phyloP scores from a whole-genome alignment of 306 rosid genomes.

The Ormosia semicastrata region DNA sequence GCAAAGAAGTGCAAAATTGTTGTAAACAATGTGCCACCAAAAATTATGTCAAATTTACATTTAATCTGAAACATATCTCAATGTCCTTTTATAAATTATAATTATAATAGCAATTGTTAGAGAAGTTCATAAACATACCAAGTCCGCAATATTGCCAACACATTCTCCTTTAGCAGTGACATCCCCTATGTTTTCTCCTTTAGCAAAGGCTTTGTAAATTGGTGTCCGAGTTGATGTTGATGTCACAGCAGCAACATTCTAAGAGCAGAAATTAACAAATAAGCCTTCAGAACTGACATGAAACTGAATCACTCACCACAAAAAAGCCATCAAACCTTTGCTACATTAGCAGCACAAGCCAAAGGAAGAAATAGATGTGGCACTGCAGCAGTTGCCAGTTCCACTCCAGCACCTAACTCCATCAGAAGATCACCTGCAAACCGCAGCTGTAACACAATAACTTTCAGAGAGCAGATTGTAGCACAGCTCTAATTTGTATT shows the following conservation, averaged over 20 bases:
- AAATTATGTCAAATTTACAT: constrained; percentile 2
- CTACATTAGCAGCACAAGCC: constrained; percentile 99
- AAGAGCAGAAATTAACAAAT: constrained; percentile 31
- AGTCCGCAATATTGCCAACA: constrained; percentile 93
- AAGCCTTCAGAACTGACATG: constrained; percentile 24
- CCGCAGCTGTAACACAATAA: constrained; percentile 61
- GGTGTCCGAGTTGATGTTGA: constrained; percentile 99
- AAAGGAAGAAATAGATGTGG: constrained; percentile 96
- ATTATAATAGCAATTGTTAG: neutral
- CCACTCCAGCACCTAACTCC: constrained; percentile 98
- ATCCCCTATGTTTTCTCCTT: constrained; percentile 98
- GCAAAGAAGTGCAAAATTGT: neutral
- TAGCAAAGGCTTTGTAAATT: constrained; percentile 97
- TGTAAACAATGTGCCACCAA: constrained; percentile 20
- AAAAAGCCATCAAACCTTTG: constrained; percentile 53
- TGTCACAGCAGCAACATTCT: constrained; percentile 98
- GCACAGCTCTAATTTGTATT: constrained; percentile 9
- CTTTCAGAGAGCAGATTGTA: constrained; percentile 17
- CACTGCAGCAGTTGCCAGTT: constrained; percentile 83
- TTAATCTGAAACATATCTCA: neutral
- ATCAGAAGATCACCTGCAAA: constrained; percentile 93
- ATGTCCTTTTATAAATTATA: neutral
- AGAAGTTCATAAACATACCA: constrained; percentile 61
- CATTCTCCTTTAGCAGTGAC: constrained; percentile 99
- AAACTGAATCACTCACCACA: neutral